phyloP scores from a whole-genome alignment of 2,329 filamentous ascomycete species.

The Plenodomus lindquistii region DNA sequence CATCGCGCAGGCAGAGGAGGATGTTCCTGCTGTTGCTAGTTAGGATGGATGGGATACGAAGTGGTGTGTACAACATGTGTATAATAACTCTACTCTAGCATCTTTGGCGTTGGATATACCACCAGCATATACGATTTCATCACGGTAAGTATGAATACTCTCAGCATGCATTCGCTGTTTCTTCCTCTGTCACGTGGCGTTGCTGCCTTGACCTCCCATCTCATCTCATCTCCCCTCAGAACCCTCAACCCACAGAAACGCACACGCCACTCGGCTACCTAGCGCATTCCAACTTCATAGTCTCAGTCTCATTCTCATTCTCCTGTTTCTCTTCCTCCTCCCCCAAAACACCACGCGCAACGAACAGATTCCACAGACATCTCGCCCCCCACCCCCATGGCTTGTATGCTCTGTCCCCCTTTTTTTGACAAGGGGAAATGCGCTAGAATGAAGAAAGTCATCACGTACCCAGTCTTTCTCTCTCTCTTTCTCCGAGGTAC shows the following conservation, averaged over 20 bases:
- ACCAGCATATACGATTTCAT: too few species aligned
- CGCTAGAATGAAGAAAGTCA: slow-evolving; percentile 23
- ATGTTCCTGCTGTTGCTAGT: slow-evolving; percentile 13
- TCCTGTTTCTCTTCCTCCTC: not conserved
- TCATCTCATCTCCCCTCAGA: too few species aligned
- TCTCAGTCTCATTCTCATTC: too few species aligned
- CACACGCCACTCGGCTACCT: too few species aligned
- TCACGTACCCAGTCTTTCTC: slow-evolving; percentile 8
- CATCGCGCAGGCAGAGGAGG: slow-evolving; percentile 20
- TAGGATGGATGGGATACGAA: not conserved
- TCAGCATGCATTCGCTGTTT: not conserved
- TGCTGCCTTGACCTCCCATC: too few species aligned
- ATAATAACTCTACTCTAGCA: slow-evolving; percentile 19
- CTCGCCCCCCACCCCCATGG: slow-evolving; percentile 3
- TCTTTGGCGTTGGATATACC: slow-evolving; percentile 10
- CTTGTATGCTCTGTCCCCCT: slow-evolving; percentile 22
- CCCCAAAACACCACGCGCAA: not conserved
- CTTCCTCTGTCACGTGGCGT: too few species aligned
- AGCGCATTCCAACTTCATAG: too few species aligned
- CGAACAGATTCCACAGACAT: not conserved
- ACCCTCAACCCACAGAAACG: not conserved
- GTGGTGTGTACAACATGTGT: slow-evolving; percentile 16
- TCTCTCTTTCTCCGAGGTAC: too few species aligned
- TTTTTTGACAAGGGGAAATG: slow-evolving; percentile 8
- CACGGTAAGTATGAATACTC: not conserved